These are phyloP conservation scores for Porogramme epimiltina DNA, from an alignment of 1,284 basidiomycete genomes.

Conservation along the genomic window DNA sequence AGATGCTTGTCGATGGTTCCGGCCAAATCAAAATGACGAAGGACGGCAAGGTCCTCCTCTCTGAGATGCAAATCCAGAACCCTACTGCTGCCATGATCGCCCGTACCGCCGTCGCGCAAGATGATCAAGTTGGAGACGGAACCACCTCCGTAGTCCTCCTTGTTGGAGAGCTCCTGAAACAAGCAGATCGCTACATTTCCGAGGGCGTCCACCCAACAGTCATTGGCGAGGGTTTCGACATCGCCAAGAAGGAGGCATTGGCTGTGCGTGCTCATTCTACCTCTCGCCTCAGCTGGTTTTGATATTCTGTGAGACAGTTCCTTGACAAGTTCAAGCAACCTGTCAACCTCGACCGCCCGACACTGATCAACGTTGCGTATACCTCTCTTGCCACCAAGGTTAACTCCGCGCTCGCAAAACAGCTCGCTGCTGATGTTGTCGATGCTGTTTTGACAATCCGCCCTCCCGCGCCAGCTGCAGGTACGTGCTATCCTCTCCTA, in stretches of 20 bases:
- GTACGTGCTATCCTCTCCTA: constrained; percentile 30
- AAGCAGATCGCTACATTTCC: constrained; percentile 96
- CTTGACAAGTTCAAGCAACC: constrained; percentile 88
- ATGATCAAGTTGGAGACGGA: constrained; percentile 99
- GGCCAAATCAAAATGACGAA: constrained; percentile 99
- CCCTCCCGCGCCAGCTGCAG: constrained; percentile 63
- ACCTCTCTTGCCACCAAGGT: constrained; percentile 97
- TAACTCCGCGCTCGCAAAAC: constrained; percentile 80
- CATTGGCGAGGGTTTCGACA: constrained; percentile 93
- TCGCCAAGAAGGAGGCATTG: constrained; percentile 95
- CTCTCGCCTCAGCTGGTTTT: neutral
- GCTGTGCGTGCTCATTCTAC: constrained; percentile 52
- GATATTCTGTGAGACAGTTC: constrained; percentile 58
- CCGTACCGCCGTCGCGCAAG: constrained; percentile 96
- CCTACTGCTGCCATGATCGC: constrained; percentile 99
- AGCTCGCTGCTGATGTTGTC: constrained; percentile 91
- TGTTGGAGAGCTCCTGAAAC: constrained; percentile 96
- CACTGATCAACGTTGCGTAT: constrained; percentile 90
- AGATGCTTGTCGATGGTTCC: constrained; percentile 99
- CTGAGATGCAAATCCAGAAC: constrained; percentile 99
- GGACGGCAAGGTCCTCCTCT: constrained; percentile 97
- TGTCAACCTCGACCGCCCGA: constrained; percentile 82
- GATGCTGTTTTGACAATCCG: constrained; percentile 94
- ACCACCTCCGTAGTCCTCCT: constrained; percentile 97
- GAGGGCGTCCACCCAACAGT: constrained; percentile 99